Base-by-base conservation (phyloP, 192 early-diverging fungal genomes). In the Oehlia diaphana region DNA sequence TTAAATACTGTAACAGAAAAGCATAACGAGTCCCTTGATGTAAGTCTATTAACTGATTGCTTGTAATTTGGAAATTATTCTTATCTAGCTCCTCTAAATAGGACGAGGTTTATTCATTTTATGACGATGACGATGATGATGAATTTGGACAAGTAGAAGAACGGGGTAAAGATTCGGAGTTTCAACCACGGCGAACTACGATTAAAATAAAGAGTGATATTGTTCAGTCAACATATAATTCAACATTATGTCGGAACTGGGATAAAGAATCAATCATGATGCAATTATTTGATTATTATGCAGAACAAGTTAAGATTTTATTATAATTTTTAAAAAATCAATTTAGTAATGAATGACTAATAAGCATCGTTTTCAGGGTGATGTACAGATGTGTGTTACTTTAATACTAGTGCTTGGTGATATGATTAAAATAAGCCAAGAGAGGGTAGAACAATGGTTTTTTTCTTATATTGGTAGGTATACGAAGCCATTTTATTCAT, bases 311-410 rank as follows among this genome's bases (percentile, higher is more conserved):
- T 78, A n/a, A 47, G 4, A 63, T 16, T 44, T 44, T 12, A 12
- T 47, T 47, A 42, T 42, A 19, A 21, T 21, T 23, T 47, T 47
- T 13, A 49, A 33, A 31, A 63, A 33, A 69, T 35, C 49, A 47
- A 72, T n/a, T 28, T 82, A 2, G 9, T 6, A 3, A 74, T 19
- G 31, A 63, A 65, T n/a, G 21, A 62, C n/a, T 23, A 28, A 39
- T 28, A 42, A 5, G 19, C 9, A 62, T 65, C 35, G 33, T 78
- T 39, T 50, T 80, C 35, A 83, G 82, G 92, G 90, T 13, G 92
- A 95, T 75, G 91, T 93, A 2, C 94, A 95, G 75, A 95, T 94
- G 92, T 93, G 92, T 83, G 91, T 92, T 6, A 89, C 92, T 9
- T 86, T 95, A 4, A 74, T 91, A 26, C 75, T 91, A 19, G 90